These are phyloP conservation scores for Achaetomiella virescens DNA, from an alignment of 495 filamentous ascomycete species.

Conservation along the genomic window DNA sequence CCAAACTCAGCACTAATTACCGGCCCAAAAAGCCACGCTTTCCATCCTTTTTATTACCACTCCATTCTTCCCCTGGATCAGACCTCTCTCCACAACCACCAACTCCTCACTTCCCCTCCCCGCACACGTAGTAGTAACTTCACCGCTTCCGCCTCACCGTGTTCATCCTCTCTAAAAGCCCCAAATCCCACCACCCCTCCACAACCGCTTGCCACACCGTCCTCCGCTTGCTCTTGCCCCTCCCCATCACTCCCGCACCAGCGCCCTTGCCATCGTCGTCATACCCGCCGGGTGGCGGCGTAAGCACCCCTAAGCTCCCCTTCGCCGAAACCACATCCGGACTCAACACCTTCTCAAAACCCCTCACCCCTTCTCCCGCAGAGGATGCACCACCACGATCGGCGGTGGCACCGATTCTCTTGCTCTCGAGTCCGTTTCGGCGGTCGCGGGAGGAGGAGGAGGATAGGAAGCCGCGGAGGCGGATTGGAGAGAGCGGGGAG, in stretches of 20 bases:
- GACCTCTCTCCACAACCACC: neutral
- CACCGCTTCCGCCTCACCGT: conserved; percentile 24
- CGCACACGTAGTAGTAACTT: neutral
- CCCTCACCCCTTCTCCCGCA: neutral
- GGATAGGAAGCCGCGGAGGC: neutral
- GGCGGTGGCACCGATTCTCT: conserved; percentile 15
- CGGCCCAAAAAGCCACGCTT: neutral
- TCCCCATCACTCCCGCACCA: neutral
- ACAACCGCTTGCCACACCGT: conserved; percentile 35
- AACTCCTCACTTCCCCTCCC: neutral
- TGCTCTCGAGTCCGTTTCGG: neutral
- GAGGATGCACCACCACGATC: conserved; percentile 14
- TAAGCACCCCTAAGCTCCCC: neutral
- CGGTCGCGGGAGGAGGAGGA: neutral
- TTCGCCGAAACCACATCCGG: neutral
- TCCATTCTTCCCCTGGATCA: no score
- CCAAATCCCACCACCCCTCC: conserved; percentile 46
- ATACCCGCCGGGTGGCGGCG: no score
- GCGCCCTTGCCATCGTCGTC: neutral
- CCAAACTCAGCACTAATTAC: conserved; percentile 9
- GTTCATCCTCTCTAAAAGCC: conserved; percentile 34
- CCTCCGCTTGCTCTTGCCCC: conserved; percentile 25
- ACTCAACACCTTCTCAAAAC: conserved; percentile 5
- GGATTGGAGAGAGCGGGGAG: conserved; percentile 20
- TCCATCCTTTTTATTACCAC: neutral